These are phyloP conservation scores for Nelumbo lutea DNA, from an alignment of 164 flowering plant genomes.

Conservation along the genomic window DNA sequence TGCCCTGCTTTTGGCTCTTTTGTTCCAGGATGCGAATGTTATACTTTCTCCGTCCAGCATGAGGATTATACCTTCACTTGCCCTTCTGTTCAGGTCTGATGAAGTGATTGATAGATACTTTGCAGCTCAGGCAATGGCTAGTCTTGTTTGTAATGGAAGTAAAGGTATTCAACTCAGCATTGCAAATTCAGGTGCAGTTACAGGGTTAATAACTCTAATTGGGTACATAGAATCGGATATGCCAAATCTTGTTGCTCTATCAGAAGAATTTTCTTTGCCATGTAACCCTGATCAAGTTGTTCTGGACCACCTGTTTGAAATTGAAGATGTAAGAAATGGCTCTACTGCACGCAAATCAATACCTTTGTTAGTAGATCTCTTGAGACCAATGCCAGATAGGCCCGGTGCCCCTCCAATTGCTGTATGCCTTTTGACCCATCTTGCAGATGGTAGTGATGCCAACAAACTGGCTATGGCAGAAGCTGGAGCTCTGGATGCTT, in stretches of 20 bases:
- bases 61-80: constrained; percentile 67
- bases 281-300: constrained; percentile 67
- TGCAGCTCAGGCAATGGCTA: constrained; percentile 83
- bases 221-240: constrained; percentile 66
- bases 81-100: constrained; percentile 59
- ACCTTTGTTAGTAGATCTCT: constrained; percentile 73
- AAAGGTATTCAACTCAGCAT: constrained; percentile 54
- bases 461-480: constrained; percentile 83
- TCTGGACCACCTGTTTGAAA: constrained; percentile 61
- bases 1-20: constrained; percentile 61
- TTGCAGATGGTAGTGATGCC: constrained; percentile 75
- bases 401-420: constrained; percentile 79
- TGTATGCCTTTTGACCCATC: constrained; percentile 52
- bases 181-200: constrained; percentile 79
- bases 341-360: constrained; percentile 70
- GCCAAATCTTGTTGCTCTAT: constrained; percentile 59
- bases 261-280: constrained; percentile 62
- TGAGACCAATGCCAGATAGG: constrained; percentile 84
- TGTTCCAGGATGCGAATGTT: constrained; percentile 66
- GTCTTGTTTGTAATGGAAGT: constrained; percentile 59
- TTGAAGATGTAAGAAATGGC: constrained; percentile 72
- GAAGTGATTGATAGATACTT: constrained; percentile 66
- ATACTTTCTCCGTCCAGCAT: constrained; percentile 49
- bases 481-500: constrained; percentile 83
- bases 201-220: constrained; percentile 56